phyloP scores from a whole-genome alignment of 164 flowering plant genomes.

The Chimonanthus praecox region DNA sequence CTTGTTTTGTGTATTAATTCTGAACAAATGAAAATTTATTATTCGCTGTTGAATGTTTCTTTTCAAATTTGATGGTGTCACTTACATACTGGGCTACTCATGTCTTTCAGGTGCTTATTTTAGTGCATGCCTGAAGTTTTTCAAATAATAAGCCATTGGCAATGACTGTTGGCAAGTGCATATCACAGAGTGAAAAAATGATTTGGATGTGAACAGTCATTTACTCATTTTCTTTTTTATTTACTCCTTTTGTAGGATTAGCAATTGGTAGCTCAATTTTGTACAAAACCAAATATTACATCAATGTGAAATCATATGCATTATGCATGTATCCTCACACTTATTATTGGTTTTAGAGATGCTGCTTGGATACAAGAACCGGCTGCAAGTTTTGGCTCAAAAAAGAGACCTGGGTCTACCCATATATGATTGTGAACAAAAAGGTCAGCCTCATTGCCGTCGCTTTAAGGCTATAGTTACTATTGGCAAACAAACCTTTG shows the following conservation, averaged over 20 bases:
- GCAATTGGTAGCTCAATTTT: background rate
- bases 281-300: background rate
- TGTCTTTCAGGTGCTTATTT: background rate
- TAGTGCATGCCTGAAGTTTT: background rate
- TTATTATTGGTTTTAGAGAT: slow-evolving; percentile 18
- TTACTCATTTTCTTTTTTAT: background rate
- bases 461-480: slow-evolving; percentile 63
- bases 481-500: slow-evolving; percentile 50
- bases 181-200: no score
- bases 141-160: background rate
- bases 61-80: no score
- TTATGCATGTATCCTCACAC: background rate
- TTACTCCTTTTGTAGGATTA: no score
- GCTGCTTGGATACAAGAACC: slow-evolving; percentile 39
- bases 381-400: slow-evolving; percentile 51
- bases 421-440: slow-evolving; percentile 35
- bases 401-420: slow-evolving; percentile 41
- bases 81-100: background rate
- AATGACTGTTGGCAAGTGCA: background rate
- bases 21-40: no score
- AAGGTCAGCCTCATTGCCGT: slow-evolving; percentile 56
- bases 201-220: background rate
- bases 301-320: background rate
- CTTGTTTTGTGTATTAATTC: no score
- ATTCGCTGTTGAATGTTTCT: no score